Percentiles rank a stretch among this genome's conserved stretches.
Evolutionary conservation across 2,329 filamentous ascomycete species (phyloP).

Genomic region (Pseudogymnoascus sp.): DNA sequence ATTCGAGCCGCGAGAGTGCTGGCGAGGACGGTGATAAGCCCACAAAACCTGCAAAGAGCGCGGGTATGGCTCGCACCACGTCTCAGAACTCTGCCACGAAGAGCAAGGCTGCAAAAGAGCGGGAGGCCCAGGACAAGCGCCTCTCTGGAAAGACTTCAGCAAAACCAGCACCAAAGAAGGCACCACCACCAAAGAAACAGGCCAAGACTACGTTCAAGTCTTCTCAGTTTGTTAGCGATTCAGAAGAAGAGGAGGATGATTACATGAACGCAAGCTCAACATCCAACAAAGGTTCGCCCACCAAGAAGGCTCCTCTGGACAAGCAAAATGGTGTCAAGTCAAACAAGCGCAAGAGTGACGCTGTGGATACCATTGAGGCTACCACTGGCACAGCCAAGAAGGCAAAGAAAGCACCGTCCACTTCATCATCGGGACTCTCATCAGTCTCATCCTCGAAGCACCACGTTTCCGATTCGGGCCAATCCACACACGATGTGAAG

Average conservation of each 20-base stretch:
- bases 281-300: not conserved
- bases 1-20: constrained; percentile 34
- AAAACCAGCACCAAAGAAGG: constrained; percentile 26
- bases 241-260: constrained; percentile 23
- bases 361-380: constrained; percentile 22
- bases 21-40: constrained; percentile 38
- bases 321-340: not conserved
- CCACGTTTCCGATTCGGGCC: constrained; percentile 41
- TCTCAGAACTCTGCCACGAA: constrained; percentile 45
- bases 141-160: constrained; percentile 25
- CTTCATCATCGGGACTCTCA: not conserved
- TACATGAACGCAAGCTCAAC: not conserved
- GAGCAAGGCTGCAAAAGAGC: constrained; percentile 47
- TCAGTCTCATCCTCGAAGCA: constrained; percentile 22
- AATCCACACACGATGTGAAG: constrained; percentile 33
- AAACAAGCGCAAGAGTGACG: constrained; percentile 14
- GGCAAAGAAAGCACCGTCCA: constrained; percentile 21
- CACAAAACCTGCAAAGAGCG: constrained; percentile 21
- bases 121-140: constrained; percentile 49
- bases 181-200: constrained; percentile 23
- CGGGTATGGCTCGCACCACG: constrained; percentile 40
- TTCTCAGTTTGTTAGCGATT: constrained; percentile 25
- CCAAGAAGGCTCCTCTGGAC: not conserved
- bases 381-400: constrained; percentile 25
- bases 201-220: constrained; percentile 29